Conservation (phyloP, 176 grass and related monocot genomes). For the Avena atlantica region DNA sequence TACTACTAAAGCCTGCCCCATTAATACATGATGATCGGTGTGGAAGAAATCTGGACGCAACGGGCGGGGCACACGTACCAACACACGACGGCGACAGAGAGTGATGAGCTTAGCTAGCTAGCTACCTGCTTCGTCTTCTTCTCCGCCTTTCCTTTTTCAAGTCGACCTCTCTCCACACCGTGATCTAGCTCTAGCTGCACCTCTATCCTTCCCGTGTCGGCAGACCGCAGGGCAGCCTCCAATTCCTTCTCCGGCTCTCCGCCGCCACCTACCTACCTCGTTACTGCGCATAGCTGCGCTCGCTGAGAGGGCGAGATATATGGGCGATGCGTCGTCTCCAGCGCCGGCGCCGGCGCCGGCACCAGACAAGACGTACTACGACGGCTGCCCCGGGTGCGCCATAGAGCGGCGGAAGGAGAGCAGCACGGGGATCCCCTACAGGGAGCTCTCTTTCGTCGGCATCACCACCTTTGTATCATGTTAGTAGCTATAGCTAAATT, state of each 20-base stretch:
- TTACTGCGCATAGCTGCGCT: not conserved
- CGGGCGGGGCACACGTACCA: not conserved
- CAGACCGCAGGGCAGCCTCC: not conserved
- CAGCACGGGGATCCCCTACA: conserved; percentile 55
- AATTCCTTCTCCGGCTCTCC: not conserved
- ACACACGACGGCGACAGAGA: conserved; percentile 20
- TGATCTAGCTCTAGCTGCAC: not conserved
- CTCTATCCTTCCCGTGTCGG: not conserved
- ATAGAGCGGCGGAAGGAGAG: conserved; percentile 49
- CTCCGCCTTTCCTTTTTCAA: not conserved
- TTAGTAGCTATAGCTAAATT: conserved; percentile 4
- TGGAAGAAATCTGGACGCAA: not conserved
- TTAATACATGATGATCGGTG: not conserved
- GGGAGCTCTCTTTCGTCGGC: conserved; percentile 56
- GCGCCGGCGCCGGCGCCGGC: not conserved
- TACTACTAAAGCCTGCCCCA: not conserved
- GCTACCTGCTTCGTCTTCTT: not conserved
- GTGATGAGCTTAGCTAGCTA: not conserved
- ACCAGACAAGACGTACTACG: conserved; percentile 23
- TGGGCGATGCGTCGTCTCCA: conserved; percentile 17
- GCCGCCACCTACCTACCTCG: not conserved
- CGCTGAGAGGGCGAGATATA: not conserved
- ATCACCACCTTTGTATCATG: conserved; percentile 51
- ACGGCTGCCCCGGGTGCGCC: conserved; percentile 65
- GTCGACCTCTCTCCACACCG: not conserved